Conservation (phyloP, 2,329 filamentous ascomycete genomes). For the Fusarium longipes region DNA sequence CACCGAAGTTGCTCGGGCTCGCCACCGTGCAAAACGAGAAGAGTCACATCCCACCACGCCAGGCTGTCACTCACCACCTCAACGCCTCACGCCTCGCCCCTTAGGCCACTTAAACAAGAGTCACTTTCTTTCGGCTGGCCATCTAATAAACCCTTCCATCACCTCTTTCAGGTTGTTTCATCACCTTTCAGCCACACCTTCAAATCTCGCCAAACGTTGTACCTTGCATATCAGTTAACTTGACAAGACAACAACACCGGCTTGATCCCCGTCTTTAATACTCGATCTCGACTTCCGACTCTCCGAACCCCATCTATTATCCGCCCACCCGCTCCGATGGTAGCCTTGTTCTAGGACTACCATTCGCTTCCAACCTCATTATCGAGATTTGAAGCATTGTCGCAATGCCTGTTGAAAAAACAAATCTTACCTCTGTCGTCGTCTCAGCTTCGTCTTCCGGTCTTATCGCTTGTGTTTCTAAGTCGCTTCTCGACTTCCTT, state of each 20-base stretch:
- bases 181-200: constrained; percentile 43
- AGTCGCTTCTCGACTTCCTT: constrained; percentile 53
- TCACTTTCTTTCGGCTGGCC: constrained; percentile 48
- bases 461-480: constrained; percentile 67
- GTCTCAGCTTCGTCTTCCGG: constrained; percentile 70
- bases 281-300: constrained; percentile 12
- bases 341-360: constrained; percentile 51
- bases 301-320: constrained; percentile 23
- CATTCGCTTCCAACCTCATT: constrained; percentile 42
- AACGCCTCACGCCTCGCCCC: constrained; percentile 50
- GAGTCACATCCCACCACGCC: constrained; percentile 52
- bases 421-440: constrained; percentile 68
- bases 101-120: constrained; percentile 50
- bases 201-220: constrained; percentile 41
- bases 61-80: constrained; percentile 44
- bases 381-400: constrained; percentile 50
- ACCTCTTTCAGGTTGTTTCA: constrained; percentile 39
- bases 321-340: constrained; percentile 47
- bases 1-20: constrained; percentile 50
- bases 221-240: constrained; percentile 46
- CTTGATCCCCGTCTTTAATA: constrained; percentile 34
- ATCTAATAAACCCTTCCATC: constrained; percentile 47
- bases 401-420: constrained; percentile 70
- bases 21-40: constrained; percentile 51
- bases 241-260: constrained; percentile 20